Conservation (phyloP, 331 rosid species). For the Quercus lobata region DNA sequence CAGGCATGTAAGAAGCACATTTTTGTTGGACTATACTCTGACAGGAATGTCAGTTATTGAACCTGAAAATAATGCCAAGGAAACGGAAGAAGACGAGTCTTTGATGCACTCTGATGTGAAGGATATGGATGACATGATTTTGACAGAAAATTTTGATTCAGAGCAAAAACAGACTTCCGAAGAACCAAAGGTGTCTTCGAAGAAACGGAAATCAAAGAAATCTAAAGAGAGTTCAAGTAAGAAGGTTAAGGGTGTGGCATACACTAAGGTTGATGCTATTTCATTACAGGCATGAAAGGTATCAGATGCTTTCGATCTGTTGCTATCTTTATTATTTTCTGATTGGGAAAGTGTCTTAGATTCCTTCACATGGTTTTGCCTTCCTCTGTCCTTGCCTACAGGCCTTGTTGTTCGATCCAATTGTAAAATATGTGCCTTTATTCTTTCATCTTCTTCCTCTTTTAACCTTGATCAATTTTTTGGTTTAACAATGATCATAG, state of each 20-base stretch:
- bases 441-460: background rate
- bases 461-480: background rate
- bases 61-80: conserved; percentile 49
- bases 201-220: conserved; percentile 72
- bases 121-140: conserved; percentile 3
- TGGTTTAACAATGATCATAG: background rate
- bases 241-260: conserved; percentile 57
- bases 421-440: background rate
- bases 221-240: conserved; percentile 46
- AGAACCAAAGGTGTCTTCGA: background rate
- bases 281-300: conserved; percentile 29
- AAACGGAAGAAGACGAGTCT: conserved; percentile 16
- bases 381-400: background rate
- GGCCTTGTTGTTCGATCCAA: background rate
- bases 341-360: conserved; percentile 5
- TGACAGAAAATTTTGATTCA: conserved; percentile 9
- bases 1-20: conserved; percentile 79
- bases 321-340: conserved; percentile 8
- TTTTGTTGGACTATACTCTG: conserved; percentile 64
- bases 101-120: conserved; percentile 22
- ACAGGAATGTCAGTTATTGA: conserved; percentile 87
- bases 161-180: conserved; percentile 24
- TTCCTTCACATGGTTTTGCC: conserved; percentile 7
- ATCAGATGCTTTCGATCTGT: conserved; percentile 7
- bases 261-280: conserved; percentile 42